A percentile compares a stretch with the other conserved stretches of the same genome.
phyloP scores from a whole-genome alignment of 768 basidiomycete species.

The Austroboletus eburneus region DNA sequence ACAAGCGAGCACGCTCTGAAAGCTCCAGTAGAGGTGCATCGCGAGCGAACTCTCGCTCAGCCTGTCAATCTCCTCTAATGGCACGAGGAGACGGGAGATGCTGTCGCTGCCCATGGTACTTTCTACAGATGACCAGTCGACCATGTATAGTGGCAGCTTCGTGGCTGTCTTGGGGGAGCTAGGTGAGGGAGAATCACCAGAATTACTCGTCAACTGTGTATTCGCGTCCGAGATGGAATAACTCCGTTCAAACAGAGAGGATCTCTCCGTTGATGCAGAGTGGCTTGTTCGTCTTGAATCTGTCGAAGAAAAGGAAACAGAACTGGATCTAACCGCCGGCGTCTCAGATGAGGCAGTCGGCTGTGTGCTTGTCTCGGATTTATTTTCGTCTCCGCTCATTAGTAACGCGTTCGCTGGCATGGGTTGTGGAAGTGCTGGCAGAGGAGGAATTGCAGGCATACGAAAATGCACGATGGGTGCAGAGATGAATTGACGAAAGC shows the following conservation, averaged over 20 bases:
- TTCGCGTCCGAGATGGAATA: slow-evolving; percentile 24
- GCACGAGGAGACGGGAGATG: slow-evolving; percentile 35
- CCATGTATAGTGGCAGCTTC: slow-evolving; percentile 35
- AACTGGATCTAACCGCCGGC: slow-evolving; percentile 35
- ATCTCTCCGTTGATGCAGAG: slow-evolving; percentile 32
- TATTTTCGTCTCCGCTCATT: slow-evolving; percentile 24
- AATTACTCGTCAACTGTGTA: slow-evolving; percentile 20
- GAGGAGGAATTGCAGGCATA: slow-evolving; percentile 67
- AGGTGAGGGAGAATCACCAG: slow-evolving; percentile 20
- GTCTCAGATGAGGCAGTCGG: slow-evolving; percentile 11
- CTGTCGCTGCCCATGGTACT: slow-evolving; percentile 33
- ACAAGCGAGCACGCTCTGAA: slow-evolving; percentile 56
- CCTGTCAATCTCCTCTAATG: slow-evolving; percentile 39
- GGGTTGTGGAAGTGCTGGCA: slow-evolving; percentile 41
- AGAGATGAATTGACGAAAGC: slow-evolving; percentile 61
- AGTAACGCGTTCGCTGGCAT: slow-evolving; percentile 25
- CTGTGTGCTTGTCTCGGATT: slow-evolving; percentile 18
- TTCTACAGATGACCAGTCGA: slow-evolving; percentile 47
- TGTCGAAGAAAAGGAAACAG: slow-evolving; percentile 52
- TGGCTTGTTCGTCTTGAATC: slow-evolving; percentile 33
- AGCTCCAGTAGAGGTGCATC: slow-evolving; percentile 68
- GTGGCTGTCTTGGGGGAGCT: slow-evolving; percentile 5
- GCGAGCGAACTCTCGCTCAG: slow-evolving; percentile 60
- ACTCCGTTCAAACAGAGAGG: slow-evolving; percentile 29
- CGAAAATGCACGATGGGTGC: slow-evolving; percentile 61